Base-by-base conservation (phyloP, 352 stramenopile genomes). In the Thraustochytrium sp. region DNA sequence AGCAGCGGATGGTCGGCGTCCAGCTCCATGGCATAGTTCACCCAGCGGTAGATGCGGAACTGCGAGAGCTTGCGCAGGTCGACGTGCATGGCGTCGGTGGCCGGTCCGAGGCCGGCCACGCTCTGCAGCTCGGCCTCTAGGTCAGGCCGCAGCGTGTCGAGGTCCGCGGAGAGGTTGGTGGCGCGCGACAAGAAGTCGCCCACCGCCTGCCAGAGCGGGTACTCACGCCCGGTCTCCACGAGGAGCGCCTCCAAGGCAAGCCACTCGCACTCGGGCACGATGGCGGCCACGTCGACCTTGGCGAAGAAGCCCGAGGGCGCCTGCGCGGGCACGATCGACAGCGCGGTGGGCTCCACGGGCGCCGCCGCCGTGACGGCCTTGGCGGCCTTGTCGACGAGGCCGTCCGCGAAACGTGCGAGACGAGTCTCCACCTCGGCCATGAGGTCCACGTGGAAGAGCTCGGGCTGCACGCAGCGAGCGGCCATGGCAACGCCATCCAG, bases 21-120 rank as follows among this genome's bases (percentile, higher is more conserved):
- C 29, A 80, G 21, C 2, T 37, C 40, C 0, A 80, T 42, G 21
- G 68, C 68, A 2, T 80, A 80, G 38, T 72, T 80, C 1, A 42
- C 68, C 48, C 48, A 80, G 16, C 68, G 68, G 16, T 80, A 80
- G 44, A 80, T 72, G 18, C 68, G 48, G 23, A 49, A 80, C 37
- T 61, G 68, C 23, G 68, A 80, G n/a, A 80, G 53, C 36, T 51
- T 61, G 13, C 76, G 76, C 18, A 80, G 38, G 42, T 80, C 68
- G 8, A 64, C 48, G 34, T 80, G 68, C 46, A 77, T 40, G 1
- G 49, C 21, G 23, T 72, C n/a, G 5, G 9, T 23, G 68, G 65
- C 65, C 4, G 31, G 26, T 53, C n/a, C 44, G 62, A 54, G 44
- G 23, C 23, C 36, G 13, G 5, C 44, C n/a, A 46, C 18, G 8